Evolutionary conservation across 768 basidiomycete species (phyloP).

Genomic region (Leccinum variicolor): DNA sequence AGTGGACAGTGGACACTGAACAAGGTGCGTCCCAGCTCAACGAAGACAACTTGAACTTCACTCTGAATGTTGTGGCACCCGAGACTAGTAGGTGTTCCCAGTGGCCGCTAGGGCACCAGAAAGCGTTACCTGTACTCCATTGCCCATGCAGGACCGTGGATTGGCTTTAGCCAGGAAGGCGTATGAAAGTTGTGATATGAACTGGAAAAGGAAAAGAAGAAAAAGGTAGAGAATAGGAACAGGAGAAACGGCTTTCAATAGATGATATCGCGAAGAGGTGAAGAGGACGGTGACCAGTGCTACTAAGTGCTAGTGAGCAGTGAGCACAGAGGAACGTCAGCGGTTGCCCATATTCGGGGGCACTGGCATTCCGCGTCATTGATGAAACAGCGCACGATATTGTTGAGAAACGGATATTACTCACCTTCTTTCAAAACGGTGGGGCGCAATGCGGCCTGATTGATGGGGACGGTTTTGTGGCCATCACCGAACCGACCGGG

Average conservation of each 20-base stretch:
- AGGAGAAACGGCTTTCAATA: background rate
- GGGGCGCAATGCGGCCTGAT: constrained; percentile 8
- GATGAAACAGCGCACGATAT: constrained; percentile 21
- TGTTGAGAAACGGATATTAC: constrained; percentile 22
- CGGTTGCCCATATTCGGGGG: constrained; percentile 23
- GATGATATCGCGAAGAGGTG: constrained; percentile 19
- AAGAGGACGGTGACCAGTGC: constrained; percentile 17
- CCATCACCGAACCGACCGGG: constrained; percentile 9
- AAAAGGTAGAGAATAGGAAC: background rate
- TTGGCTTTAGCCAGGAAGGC: constrained; percentile 21
- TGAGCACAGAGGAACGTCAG: constrained; percentile 8
- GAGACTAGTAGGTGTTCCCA: constrained; percentile 1
- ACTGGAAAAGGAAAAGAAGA: background rate
- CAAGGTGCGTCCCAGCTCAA: constrained; percentile 42
- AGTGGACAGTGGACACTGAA: constrained; percentile 5
- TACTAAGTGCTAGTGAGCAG: constrained; percentile 6
- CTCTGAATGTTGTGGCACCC: constrained; percentile 29
- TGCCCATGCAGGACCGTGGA: background rate
- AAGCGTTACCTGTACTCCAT: background rate
- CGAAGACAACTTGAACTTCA: constrained; percentile 35
- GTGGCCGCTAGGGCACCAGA: constrained; percentile 13
- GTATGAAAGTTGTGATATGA: constrained; percentile 3
- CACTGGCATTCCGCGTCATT: constrained; percentile 20
- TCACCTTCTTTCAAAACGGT: constrained; percentile 8
- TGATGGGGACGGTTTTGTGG: constrained; percentile 3